Evolutionary conservation across 139 green algal species (phyloP), one percentile per base, ranked within the genome.

Genomic region (Coccomyxa sp.): DNA sequence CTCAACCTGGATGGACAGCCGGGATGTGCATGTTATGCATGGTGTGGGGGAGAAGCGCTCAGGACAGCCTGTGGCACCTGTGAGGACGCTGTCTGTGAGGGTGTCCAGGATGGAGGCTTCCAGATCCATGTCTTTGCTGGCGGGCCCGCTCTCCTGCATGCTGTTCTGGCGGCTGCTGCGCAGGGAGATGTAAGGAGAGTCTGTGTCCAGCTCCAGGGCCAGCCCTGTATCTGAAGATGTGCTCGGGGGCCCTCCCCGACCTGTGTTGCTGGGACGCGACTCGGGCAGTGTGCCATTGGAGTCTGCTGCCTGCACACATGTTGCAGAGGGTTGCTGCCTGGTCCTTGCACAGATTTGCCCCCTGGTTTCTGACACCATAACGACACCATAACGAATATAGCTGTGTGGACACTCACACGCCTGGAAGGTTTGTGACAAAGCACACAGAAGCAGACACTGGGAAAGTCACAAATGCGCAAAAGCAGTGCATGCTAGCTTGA

Each of bases 71-170:
- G 50, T 64, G 50, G 27, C 82, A 55, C 70, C 70, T 8, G 83
- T 87, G 33, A 97, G 82, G 64, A 97, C 89, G 1, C 71, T 79
- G 24, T 97, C 89, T 0, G 89, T 86, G 33, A 97, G 83, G 68
- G 85, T 90, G 82, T 97, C 92, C 70, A 97, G 82, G 29, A 96
- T 79, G 6, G 81, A 55, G 0, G 82, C 81, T 38, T 92, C 88
- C 78, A 95, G 73, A 75, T 93, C 92, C 24, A 81, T 73, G 33
- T 95, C 93, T 44, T 39, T 55, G 54, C 54, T 27, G 22, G 68
- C 68, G 27, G n/a, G 35, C 31, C 77, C 74, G 16, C n/a, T 73
- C 54, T 36, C 5, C 22, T 34, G 35, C 31, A 12, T 79, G 74
- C 54, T 73, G 54, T 54, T 55, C 24, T 72, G 44, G 9, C 54